Base-by-base conservation (phyloP, 2,329 filamentous ascomycete species). In the Rhytidhysteron rufulum region DNA sequence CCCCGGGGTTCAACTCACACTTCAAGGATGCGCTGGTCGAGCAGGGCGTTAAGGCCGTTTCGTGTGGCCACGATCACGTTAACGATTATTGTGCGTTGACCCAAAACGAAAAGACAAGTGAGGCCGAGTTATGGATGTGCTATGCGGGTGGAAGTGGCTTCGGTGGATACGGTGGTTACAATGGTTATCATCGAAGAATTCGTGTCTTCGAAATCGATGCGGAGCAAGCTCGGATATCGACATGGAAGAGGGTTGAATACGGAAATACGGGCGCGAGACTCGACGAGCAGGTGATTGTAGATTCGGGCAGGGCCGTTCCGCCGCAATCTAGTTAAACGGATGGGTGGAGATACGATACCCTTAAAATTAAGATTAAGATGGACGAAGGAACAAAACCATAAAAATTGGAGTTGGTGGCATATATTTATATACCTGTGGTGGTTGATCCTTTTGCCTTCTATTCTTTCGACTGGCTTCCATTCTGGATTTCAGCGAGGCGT, bases 131-230 rank as follows among this genome's bases (percentile, higher is more conserved):
- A 2, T 98, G 93, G 93, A 95, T 98, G 90, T 98, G 93, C 72
- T 97, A 97, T 65, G 91, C 83, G 7, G 93, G 93, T 22, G 93
- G 86, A 19, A 80, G 83, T 20, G 93, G 93, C 1, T 95, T 98
- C 55, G 93, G 93, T 40, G 93, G 93, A 0, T 98, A 98, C 61
- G 93, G 86, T 16, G 90, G 91, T 5, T 97, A 96, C 61, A 83
- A 83, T 31, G 85, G 85, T 4, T 97, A 86, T 61, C 77, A 90
- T 56, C 85, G 93, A 19, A 82, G 89, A 21, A 77, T 96, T 39
- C 79, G 93, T 34, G 78, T 98, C 31, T 98, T 93, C 60, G 91
- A 97, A 54, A 80, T 98, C 37, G 91, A 98, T 63, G 87, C 90
- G 68, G 95, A 95, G 58, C 82, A 87, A 44, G 91, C 86, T 6